phyloP scores from a whole-genome alignment of 2,329 filamentous ascomycete genomes.

The Neofusicoccum umdonicola region DNA sequence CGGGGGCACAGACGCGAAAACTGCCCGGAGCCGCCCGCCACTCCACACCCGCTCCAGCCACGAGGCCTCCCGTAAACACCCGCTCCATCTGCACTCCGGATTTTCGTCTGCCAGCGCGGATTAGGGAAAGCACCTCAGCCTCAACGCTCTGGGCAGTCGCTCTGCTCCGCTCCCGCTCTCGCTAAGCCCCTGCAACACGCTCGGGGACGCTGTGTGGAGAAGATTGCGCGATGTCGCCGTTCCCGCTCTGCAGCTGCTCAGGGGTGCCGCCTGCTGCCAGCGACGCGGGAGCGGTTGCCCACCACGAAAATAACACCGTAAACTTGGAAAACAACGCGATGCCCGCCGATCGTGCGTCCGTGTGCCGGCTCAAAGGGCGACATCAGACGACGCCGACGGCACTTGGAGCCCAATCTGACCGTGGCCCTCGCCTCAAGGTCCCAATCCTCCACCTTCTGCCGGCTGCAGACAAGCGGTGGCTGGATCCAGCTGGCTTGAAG shows the following conservation, averaged over 20 bases:
- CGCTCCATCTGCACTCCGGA: constrained; percentile 16
- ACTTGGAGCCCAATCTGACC: not conserved
- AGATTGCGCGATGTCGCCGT: constrained; percentile 12
- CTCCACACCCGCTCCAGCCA: constrained; percentile 6
- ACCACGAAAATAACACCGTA: constrained; percentile 1
- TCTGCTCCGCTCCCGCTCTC: constrained; percentile 9
- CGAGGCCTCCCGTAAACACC: constrained; percentile 13
- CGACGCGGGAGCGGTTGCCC: not conserved
- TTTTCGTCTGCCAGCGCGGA: constrained; percentile 3
- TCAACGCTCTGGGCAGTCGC: constrained; percentile 12
- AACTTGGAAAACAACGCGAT: not conserved
- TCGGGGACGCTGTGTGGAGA: constrained; percentile 11
- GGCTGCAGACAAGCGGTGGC: not conserved
- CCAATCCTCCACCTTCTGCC: not conserved
- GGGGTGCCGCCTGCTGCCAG: not conserved
- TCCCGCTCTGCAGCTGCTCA: constrained; percentile 8
- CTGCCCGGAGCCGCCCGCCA: not conserved
- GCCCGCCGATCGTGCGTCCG: not conserved
- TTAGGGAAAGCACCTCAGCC: constrained; percentile 15
- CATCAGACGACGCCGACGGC: no score
- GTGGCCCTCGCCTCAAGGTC: not conserved
- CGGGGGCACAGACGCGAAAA: constrained; percentile 4
- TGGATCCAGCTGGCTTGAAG: not conserved
- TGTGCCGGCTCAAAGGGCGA: not conserved
- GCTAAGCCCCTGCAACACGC: constrained; percentile 10